Conservation (phyloP, 441 rosid genomes). For the Erodium trifolium region DNA sequence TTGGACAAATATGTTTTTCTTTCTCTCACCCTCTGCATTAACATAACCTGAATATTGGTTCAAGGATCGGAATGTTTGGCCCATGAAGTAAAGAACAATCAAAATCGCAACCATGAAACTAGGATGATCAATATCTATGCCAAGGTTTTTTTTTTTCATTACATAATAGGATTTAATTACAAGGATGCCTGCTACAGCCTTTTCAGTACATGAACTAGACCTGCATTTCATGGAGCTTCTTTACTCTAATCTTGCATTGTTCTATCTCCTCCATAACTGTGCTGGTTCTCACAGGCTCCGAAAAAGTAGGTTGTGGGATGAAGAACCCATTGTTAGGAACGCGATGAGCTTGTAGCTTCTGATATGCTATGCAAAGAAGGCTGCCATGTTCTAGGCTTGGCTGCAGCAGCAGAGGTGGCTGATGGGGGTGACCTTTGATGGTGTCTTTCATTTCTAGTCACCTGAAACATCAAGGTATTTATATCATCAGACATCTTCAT, state of each 20-base stretch:
- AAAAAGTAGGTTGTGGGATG: no score
- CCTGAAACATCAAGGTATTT: slow-evolving; percentile 16
- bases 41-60: no score
- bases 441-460: slow-evolving; percentile 42
- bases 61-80: not conserved
- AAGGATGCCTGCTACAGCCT: no score
- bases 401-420: slow-evolving; percentile 26
- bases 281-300: not conserved
- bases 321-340: not conserved
- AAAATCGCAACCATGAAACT: not conserved
- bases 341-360: slow-evolving; percentile 40
- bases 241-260: not conserved
- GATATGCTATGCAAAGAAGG: slow-evolving; percentile 83
- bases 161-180: no score
- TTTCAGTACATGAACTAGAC: no score
- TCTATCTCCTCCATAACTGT: slow-evolving; percentile 9
- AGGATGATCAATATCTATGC: no score
- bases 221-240: no score
- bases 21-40: no score
- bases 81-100: not conserved
- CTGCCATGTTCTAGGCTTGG: slow-evolving; percentile 69
- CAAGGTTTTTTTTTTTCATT: no score
- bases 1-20: no score
- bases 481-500: no score
- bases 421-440: slow-evolving; percentile 27